Base-by-base conservation (phyloP, 345 rosid genomes). In the Rhizophora mangle region DNA sequence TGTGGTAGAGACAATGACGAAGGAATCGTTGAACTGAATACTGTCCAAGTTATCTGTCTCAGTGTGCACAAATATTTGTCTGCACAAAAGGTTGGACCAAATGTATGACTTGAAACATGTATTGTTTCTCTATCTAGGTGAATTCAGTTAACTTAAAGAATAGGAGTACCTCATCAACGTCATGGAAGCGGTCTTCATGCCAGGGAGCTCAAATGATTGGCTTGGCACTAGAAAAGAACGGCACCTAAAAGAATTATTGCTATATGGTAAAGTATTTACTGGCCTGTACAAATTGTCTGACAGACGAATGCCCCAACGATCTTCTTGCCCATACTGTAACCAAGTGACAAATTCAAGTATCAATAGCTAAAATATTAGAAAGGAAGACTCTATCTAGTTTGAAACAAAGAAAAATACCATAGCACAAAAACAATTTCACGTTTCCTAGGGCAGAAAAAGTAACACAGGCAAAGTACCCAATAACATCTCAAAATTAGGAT, bases 211-310 rank as follows among this genome's bases (percentile, higher is more conserved):
- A 78, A 80, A 69, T 52, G 74, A 64, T 64, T 72, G 80, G 63
- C 82, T 80, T 62, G 88, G 83, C 57, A 61, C 70, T 73, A 71
- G 66, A 74, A 74, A 81, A 64, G 85, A 83, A 81, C 70, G 81
- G 78, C 97, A 87, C 79, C 84, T 79, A 63, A 89, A 81, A 70
- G 74, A 59, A 63, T 74, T 72, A 65, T 73, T 70, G 79, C 82
- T 84, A 56, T 22, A 32, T 63, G 81, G 80, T 60, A 67, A 73
- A 66, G 77, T 55, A 65, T 64, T 64, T 31, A 79, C 68, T 29
- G 81, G 87, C 69, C 76, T 68, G 65, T 73, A 80, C 56, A 82
- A 70, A 62, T 72, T 80, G 63, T 64, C 74, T 5, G 81, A 83
- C 60, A 74, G 78, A 52, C 46, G 59, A 68, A 51, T 22, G 56